Evolutionary conservation across 305 asterid species (phyloP).

Genomic region (Withania somnifera): DNA sequence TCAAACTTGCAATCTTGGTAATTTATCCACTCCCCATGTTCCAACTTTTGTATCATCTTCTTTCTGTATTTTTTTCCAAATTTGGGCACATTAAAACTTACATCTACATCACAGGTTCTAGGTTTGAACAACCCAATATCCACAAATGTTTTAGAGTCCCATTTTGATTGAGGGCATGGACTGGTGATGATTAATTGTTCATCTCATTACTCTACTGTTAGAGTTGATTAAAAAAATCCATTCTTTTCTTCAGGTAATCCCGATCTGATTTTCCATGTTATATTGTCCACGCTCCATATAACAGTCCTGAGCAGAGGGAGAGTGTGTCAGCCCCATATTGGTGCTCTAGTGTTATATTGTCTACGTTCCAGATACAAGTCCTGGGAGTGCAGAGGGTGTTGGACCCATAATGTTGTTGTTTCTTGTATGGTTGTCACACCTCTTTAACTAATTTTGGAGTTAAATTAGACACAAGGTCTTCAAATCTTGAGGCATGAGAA

Average conservation of each 20-base stretch:
- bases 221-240: background rate
- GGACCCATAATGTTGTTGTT: background rate
- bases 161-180: background rate
- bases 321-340: background rate
- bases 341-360: background rate
- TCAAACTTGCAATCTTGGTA: constrained; percentile 57
- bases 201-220: background rate
- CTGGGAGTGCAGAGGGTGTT: background rate
- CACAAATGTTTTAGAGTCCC: background rate
- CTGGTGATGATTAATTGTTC: background rate
- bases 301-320: background rate
- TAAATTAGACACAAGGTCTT: background rate
- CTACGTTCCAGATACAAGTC: background rate
- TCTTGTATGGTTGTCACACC: background rate
- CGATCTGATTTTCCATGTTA: background rate
- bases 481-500: background rate
- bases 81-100: too few relatives aligned
- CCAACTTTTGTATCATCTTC: background rate
- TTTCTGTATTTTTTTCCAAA: too few relatives aligned
- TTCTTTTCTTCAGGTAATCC: background rate
- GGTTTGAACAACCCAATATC: background rate
- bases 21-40: background rate
- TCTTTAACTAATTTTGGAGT: background rate
- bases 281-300: background rate
- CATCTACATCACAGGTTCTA: background rate